Base-by-base conservation (phyloP, 108 stramenopile genomes). In the Craspedostauros australis region DNA sequence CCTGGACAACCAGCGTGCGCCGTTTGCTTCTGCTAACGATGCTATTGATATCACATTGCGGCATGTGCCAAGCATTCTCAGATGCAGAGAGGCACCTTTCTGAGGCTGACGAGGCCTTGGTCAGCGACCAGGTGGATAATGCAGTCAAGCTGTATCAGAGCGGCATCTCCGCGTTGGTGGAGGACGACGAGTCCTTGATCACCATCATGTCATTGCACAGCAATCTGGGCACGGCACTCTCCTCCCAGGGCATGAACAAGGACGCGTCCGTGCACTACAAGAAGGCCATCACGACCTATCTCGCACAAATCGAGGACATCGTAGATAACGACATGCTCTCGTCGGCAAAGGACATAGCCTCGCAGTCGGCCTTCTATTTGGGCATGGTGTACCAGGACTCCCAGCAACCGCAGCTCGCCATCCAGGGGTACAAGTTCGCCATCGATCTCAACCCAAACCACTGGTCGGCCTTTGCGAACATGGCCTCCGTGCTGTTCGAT, bases 341-440 rank as follows among this genome's bases (percentile, higher is more conserved):
- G 27, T 40, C 68, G 39, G 73, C 64, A 1, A 75, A 44, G 24
- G 44, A 54, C 4, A 74, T 77, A 32, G 74, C 62, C 12, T 54
- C 73, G 11, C 70, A 73, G 31, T 54, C 85, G 0, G 62, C 69
- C 20, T 82, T 79, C 36, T 82, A 66, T 33, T 51, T 82, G 14
- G 85, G 80, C 27, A 82, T 82, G 80, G 75, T 70, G 26, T 68
- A 78, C 59, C 80, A 86, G 37, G 80, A 79, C 20, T 15, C 54
- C 25, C 29, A 59, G 12, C 31, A 33, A 32, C 46, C 29, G 12
- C n/a, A 29, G 16, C 45, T 62, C 16, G 64, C 67, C 21, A 58
- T 54, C 2, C 49, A 68, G 11, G 62, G 73, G 14, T 86, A 86
- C 56, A 66, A 63, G 2, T 57, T 53, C 38, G 68, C 85, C 3